Percentiles rank a stretch among this genome's conserved stretches.
Evolutionary conservation across 1,139 yeast species (phyloP).

Genomic region (Meyerozyma athensensis): DNA sequence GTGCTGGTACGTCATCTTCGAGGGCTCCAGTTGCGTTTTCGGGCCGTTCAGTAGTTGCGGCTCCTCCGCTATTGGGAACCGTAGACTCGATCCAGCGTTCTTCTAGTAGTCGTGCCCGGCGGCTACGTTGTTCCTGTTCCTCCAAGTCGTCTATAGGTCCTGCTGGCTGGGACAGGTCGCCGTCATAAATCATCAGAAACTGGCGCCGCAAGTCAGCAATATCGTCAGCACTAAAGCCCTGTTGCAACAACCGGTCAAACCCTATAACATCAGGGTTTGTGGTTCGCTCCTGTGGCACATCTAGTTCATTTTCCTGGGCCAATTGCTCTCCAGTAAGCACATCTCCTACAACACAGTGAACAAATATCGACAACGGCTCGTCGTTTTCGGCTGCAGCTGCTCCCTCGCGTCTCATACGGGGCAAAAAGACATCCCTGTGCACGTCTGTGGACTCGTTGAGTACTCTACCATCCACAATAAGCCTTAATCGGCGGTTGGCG

Average conservation of each 20-base stretch:
- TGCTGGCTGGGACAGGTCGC: slow-evolving; percentile 19
- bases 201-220: slow-evolving; percentile 68
- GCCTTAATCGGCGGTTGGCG: slow-evolving; percentile 51
- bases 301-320: slow-evolving; percentile 57
- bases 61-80: slow-evolving; percentile 29
- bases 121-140: slow-evolving; percentile 35
- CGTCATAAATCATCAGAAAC: slow-evolving; percentile 63
- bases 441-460: slow-evolving; percentile 58
- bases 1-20: slow-evolving; percentile 15
- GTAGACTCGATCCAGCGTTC: slow-evolving; percentile 91
- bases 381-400: not conserved
- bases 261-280: slow-evolving; percentile 75
- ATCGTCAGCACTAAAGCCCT: slow-evolving; percentile 80
- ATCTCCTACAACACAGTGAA: slow-evolving; percentile 84
- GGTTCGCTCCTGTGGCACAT: slow-evolving; percentile 46
- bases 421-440: slow-evolving; percentile 42
- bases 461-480: slow-evolving; percentile 73
- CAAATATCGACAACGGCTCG: slow-evolving; percentile 33
- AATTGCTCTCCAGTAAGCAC: slow-evolving; percentile 55
- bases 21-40: slow-evolving; percentile 4
- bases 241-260: slow-evolving; percentile 74
- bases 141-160: slow-evolving; percentile 37
- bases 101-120: slow-evolving; percentile 58
- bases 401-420: slow-evolving; percentile 15
- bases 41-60: slow-evolving; percentile 5